Percentiles rank a stretch among this genome's conserved stretches.
Evolutionary conservation across 2,329 filamentous ascomycete species (phyloP).

Genomic region (Cladorrhinum sp.): DNA sequence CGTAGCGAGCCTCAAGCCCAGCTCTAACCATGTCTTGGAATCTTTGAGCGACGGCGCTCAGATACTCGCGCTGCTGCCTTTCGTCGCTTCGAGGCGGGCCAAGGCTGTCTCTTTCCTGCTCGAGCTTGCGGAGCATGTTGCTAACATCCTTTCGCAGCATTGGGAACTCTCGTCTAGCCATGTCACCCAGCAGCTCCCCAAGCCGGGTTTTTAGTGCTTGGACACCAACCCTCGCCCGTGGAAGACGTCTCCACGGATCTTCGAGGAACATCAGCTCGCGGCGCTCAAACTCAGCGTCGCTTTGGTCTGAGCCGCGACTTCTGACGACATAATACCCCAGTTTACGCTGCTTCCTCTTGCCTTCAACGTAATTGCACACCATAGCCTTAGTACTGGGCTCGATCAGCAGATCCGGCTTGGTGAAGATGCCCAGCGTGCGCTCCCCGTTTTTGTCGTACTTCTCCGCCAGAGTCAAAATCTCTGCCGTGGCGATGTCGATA

Average conservation of each 20-base stretch:
- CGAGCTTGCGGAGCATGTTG: conserved; percentile 4
- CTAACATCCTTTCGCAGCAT: conserved; percentile 26
- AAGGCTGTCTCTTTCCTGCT: conserved; percentile 8
- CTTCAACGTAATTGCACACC: conserved; percentile 42
- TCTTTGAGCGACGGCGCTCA: conserved; percentile 34
- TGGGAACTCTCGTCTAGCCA: conserved; percentile 31
- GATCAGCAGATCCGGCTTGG: conserved; percentile 56
- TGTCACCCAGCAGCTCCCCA: conserved; percentile 28
- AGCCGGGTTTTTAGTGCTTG: conserved; percentile 26
- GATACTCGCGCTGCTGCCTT: conserved; percentile 33
- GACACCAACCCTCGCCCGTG: conserved; percentile 27
- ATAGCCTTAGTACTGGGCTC: conserved; percentile 39
- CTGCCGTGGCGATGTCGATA: conserved; percentile 40
- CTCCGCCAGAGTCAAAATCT: conserved; percentile 40
- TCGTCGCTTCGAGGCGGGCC: conserved; percentile 19
- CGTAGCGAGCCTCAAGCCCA: conserved; percentile 38
- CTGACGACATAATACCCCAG: conserved; percentile 50
- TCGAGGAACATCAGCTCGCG: conserved; percentile 19
- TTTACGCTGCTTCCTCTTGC: conserved; percentile 39
- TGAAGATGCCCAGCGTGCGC: conserved; percentile 50
- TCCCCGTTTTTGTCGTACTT: conserved; percentile 40
- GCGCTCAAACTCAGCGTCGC: conserved; percentile 2
- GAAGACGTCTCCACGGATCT: conserved; percentile 23
- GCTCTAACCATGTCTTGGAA: conserved; percentile 32
- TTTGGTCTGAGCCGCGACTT: conserved; percentile 38